Evolutionary conservation across 2,329 filamentous ascomycete species (phyloP).

Genomic region (Hypoxylon sp.): DNA sequence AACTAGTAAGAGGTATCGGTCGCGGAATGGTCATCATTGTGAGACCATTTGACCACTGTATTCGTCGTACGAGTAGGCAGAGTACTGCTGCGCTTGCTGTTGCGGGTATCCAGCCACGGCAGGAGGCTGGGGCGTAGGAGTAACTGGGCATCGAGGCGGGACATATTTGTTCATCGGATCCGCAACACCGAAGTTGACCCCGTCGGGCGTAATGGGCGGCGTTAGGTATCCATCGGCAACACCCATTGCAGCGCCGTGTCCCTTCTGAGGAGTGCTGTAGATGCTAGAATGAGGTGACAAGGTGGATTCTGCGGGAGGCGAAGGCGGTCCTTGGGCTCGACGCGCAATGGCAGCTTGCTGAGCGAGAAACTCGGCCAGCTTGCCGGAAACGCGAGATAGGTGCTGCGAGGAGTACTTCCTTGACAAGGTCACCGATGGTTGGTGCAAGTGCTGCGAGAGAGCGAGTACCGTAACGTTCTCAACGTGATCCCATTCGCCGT

Average conservation of each 20-base stretch:
- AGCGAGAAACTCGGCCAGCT: slow-evolving; percentile 69
- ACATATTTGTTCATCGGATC: slow-evolving; percentile 61
- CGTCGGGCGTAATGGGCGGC: slow-evolving; percentile 86
- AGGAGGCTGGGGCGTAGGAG: slow-evolving; percentile 67
- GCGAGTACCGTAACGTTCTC: slow-evolving; percentile 75
- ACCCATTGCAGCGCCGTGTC: slow-evolving; percentile 70
- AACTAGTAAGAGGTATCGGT: slow-evolving; percentile 24
- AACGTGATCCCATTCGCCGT: slow-evolving; percentile 80
- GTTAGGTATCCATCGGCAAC: slow-evolving; percentile 83
- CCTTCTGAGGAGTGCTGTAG: slow-evolving; percentile 85
- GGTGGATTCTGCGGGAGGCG: slow-evolving; percentile 67
- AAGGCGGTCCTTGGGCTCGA: slow-evolving; percentile 65
- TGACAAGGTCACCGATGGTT: slow-evolving; percentile 68
- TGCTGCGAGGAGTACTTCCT: slow-evolving; percentile 70
- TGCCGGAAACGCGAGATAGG: slow-evolving; percentile 66
- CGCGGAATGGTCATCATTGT: slow-evolving; percentile 26
- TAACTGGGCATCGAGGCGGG: slow-evolving; percentile 71
- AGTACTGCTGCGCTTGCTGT: slow-evolving; percentile 59
- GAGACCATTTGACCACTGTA: slow-evolving; percentile 52
- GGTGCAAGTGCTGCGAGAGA: slow-evolving; percentile 70
- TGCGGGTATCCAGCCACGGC: slow-evolving; percentile 54
- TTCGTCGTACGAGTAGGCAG: slow-evolving; percentile 60
- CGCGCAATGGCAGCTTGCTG: slow-evolving; percentile 69
- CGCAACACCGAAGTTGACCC: slow-evolving; percentile 65
- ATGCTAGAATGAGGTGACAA: slow-evolving; percentile 68